Evolutionary conservation across 208 protist genomes (phyloP).

Genomic region (Crithidia acanthocephali): DNA sequence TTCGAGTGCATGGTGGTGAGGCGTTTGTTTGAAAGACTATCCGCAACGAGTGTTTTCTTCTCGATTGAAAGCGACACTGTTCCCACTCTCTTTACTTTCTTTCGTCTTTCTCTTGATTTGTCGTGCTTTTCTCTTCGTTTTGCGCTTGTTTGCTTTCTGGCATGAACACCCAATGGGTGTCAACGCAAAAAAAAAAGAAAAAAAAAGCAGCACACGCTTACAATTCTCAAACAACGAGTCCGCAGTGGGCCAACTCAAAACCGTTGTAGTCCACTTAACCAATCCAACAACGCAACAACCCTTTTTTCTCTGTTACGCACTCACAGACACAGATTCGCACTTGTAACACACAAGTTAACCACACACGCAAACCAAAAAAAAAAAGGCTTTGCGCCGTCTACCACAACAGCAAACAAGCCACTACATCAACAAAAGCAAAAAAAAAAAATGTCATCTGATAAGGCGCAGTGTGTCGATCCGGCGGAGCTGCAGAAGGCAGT

Average conservation of each 20-base stretch:
- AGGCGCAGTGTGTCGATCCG: slow-evolving; percentile 7
- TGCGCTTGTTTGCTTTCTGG: background rate
- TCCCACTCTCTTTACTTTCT: background rate
- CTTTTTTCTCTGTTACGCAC: background rate
- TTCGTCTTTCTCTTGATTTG: background rate
- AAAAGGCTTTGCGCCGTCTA: too few relatives aligned
- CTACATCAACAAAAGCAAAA: slow-evolving; percentile 17
- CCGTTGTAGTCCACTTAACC: background rate
- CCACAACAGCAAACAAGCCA: too few relatives aligned
- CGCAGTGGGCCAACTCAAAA: background rate
- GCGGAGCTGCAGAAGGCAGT: slow-evolving; percentile 26
- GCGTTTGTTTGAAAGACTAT: too few relatives aligned
- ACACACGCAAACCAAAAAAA: slow-evolving; percentile 6
- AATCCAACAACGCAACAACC: background rate
- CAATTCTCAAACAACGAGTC: too few relatives aligned
- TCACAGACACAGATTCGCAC: too few relatives aligned
- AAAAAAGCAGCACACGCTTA: background rate
- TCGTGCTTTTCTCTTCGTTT: slow-evolving; percentile 18
- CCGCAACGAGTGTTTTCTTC: too few relatives aligned
- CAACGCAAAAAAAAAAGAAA: background rate
- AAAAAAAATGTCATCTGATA: slow-evolving; percentile 11
- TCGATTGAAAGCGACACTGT: too few relatives aligned
- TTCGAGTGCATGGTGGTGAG: too few relatives aligned
- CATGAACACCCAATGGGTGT: too few relatives aligned
- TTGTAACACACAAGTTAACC: background rate